Evolutionary conservation across 2,329 filamentous ascomycete genomes (phyloP).

Genomic region (Metarhizium humberi): DNA sequence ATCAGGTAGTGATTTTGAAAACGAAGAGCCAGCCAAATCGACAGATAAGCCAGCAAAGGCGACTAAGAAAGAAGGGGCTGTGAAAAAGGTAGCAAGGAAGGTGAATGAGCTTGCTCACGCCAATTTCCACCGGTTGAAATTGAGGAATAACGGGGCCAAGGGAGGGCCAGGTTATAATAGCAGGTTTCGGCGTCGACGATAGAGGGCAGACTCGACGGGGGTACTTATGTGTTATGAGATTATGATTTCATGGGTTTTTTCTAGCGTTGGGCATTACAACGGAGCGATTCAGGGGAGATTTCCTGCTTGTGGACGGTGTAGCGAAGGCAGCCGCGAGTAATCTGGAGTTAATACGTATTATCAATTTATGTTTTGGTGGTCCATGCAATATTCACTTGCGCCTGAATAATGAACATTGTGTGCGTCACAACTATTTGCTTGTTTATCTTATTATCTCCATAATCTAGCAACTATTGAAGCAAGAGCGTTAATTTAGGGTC

Average conservation of each 20-base stretch:
- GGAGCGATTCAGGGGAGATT: not conserved
- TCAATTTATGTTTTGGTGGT: too few species aligned
- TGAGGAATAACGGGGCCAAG: slow-evolving; percentile 53
- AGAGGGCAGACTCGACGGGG: not conserved
- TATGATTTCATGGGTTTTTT: not conserved
- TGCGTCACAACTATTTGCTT: too few species aligned
- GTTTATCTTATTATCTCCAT: too few species aligned
- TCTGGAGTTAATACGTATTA: too few species aligned
- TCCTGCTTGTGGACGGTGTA: not conserved
- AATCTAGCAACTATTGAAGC: too few species aligned
- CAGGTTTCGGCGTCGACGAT: slow-evolving; percentile 44
- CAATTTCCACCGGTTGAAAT: slow-evolving; percentile 58
- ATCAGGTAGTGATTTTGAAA: slow-evolving; percentile 1
- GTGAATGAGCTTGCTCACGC: slow-evolving; percentile 55
- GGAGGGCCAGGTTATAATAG: slow-evolving; percentile 49
- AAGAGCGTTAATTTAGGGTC: too few species aligned
- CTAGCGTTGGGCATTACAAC: not conserved
- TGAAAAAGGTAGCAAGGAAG: slow-evolving; percentile 47
- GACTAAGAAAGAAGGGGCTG: slow-evolving; percentile 28
- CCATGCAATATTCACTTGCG: too few species aligned
- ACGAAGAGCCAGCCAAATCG: slow-evolving; percentile 11
- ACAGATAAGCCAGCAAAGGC: slow-evolving; percentile 18
- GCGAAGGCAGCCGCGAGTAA: too few species aligned
- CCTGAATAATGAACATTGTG: too few species aligned
- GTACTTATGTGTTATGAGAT: slow-evolving; percentile 2